Percentiles rank a stretch among this genome's conserved stretches.
Conservation (phyloP, 1,139 yeast genomes). For the Zygoascus hellenicus region DNA sequence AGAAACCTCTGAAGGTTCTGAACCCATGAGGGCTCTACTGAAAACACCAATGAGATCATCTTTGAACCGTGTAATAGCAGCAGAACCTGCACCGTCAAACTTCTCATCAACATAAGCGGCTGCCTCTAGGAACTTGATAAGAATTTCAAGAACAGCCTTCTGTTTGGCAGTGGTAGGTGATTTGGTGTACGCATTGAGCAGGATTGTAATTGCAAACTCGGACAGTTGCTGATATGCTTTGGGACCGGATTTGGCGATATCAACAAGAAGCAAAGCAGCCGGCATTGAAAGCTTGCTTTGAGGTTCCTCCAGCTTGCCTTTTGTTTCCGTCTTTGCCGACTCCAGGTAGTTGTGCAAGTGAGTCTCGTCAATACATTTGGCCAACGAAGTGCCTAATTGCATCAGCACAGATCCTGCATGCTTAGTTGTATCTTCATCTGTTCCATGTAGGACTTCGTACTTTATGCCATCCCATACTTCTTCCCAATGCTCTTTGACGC, state of each 20-base stretch:
- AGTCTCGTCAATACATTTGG: conserved; percentile 15
- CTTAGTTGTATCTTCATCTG: conserved; percentile 40
- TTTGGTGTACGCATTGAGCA: conserved; percentile 30
- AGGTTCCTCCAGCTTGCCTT: conserved; percentile 46
- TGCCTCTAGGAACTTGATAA: conserved; percentile 38
- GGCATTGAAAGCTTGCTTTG: conserved; percentile 44
- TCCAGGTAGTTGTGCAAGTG: conserved; percentile 25
- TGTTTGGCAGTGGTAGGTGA: conserved; percentile 48
- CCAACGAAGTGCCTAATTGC: conserved; percentile 38
- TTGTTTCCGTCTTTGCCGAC: conserved; percentile 49
- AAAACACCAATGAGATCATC: conserved; percentile 62
- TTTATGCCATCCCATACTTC: conserved; percentile 84
- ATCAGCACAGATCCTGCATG: conserved; percentile 48
- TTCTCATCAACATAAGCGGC: conserved; percentile 13
- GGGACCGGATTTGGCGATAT: conserved; percentile 44
- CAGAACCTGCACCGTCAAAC: conserved; percentile 5
- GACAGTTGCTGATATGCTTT: conserved; percentile 45
- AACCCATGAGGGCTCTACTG: conserved; percentile 59
- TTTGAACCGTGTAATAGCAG: conserved; percentile 36
- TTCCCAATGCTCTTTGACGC: conserved; percentile 53
- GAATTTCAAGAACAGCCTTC: conserved; percentile 52
- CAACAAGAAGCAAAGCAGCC: conserved; percentile 38
- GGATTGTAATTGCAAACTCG: conserved; percentile 34
- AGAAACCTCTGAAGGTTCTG: conserved; percentile 61
- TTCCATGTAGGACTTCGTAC: conserved; percentile 77